Base-by-base conservation (phyloP, 163 green algal species). In the Botryococcus braunii region DNA sequence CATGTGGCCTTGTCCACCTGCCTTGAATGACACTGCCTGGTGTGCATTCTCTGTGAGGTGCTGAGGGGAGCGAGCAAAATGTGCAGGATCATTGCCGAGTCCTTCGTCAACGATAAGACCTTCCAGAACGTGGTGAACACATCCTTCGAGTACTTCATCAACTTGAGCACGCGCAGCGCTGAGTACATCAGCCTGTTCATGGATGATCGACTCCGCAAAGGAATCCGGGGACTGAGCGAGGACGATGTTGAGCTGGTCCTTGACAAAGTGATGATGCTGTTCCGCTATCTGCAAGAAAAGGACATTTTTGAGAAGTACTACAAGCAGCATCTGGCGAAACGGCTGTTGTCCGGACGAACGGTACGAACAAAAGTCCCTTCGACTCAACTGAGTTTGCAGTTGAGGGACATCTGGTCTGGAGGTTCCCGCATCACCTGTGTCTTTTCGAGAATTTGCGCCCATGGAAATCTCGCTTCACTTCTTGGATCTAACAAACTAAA, bases 251-350 rank as follows among this genome's bases (percentile, higher is more conserved):
- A 99, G 77, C 76, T 69, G 2, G 77, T 89, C 34, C 79, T 98
- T 71, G 93, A 99, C 81, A 90, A 23, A 6, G 90, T 90, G 66
- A 95, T 97, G 82, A 83, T 88, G 68, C 88, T 97, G n/a, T 97
- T 97, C 79, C 84, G 89, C 66, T 96, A 91, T 79, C 77, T 97
- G 17, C 83, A 94, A 66, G 94, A 99, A 78, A 99, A 99, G 83
- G 94, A 99, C 74, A 80, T 98, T 38, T 99, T 99, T 86, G 94
- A 99, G 71, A 95, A 93, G 82, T 98, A 98, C 81, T 98, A 97
- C 87, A 97, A 97, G 82, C 86, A 96, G 82, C 94, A 99, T 79
- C 81, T 99, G 50, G 85, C 91, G 73, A 97, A 96, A 84, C 84
- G 94, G 7, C 83, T 99, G 74, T 85, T 99, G 69, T 85, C 77